These are phyloP conservation scores for Meyerozyma carpophila DNA, from an alignment of 1,139 yeast genomes.

Conservation along the genomic window DNA sequence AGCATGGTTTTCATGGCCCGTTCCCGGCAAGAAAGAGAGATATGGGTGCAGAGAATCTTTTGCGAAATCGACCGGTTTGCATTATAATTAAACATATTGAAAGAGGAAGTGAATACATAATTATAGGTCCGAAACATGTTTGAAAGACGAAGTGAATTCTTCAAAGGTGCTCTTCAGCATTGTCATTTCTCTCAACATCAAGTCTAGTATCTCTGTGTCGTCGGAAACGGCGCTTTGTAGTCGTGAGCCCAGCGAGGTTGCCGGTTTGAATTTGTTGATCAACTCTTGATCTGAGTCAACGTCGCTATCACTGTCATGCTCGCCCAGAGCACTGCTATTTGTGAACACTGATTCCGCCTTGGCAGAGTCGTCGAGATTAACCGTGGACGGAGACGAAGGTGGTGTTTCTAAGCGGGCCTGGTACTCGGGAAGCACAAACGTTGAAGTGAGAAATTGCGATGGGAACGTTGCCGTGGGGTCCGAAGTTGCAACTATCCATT, in stretches of 20 bases:
- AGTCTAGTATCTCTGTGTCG: not conserved
- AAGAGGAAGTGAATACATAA: not conserved
- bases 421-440: constrained; percentile 16
- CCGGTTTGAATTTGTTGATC: not conserved
- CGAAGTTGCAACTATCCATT: constrained; percentile 42
- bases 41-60: constrained; percentile 68
- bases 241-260: not conserved
- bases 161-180: not conserved
- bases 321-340: not conserved
- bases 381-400: not conserved
- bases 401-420: not conserved
- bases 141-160: not conserved
- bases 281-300: constrained; percentile 7
- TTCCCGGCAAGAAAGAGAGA: constrained; percentile 76
- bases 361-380: not conserved
- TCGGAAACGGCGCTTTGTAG: not conserved
- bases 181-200: not conserved
- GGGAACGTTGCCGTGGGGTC: constrained; percentile 31
- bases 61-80: constrained; percentile 59
- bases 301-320: not conserved
- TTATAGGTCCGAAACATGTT: not conserved
- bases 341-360: not conserved
- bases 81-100: not conserved
- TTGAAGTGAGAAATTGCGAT: constrained; percentile 31
- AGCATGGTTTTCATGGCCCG: constrained; percentile 74